Conservation (phyloP, 805 yeast genomes). For the Candida silvicultrix region DNA sequence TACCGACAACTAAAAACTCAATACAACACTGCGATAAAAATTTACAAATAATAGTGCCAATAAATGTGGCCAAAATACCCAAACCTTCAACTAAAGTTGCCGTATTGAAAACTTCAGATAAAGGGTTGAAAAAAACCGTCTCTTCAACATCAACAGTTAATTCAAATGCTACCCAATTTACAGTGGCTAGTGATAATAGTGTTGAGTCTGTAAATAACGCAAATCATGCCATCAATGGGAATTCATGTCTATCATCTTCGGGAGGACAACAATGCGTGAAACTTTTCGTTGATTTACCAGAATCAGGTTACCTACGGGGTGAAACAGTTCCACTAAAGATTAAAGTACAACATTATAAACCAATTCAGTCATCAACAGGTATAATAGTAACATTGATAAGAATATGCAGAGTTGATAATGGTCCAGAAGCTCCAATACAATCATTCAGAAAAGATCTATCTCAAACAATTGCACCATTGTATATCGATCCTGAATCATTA, state of each 20-base stretch:
- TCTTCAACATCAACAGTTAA: conserved; percentile 37
- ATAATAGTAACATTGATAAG: conserved; percentile 75
- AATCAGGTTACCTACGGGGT: conserved; percentile 72
- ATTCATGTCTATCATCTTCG: too few species aligned
- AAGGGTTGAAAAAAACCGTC: conserved; percentile 29
- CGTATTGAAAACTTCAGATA: conserved; percentile 49
- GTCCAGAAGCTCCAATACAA: conserved; percentile 42
- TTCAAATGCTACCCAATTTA: conserved; percentile 19
- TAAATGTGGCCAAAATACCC: conserved; percentile 63
- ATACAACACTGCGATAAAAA: conserved; percentile 47
- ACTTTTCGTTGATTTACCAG: conserved; percentile 41
- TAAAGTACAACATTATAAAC: conserved; percentile 60
- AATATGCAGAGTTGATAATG: conserved; percentile 63
- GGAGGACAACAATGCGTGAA: conserved; percentile 24
- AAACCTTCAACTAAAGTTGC: conserved; percentile 62
- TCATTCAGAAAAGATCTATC: conserved; percentile 78
- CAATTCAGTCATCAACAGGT: conserved; percentile 64
- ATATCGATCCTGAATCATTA: conserved; percentile 62
- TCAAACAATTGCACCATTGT: conserved; percentile 71
- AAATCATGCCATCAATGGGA: not conserved
- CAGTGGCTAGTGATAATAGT: conserved; percentile 16
- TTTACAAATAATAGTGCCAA: conserved; percentile 61
- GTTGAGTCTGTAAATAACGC: conserved; percentile 10
- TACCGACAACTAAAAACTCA: conserved; percentile 18
- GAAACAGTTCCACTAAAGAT: conserved; percentile 72